Base-by-base conservation (phyloP, 306 rosid species). In the Clitoria ternatea region DNA sequence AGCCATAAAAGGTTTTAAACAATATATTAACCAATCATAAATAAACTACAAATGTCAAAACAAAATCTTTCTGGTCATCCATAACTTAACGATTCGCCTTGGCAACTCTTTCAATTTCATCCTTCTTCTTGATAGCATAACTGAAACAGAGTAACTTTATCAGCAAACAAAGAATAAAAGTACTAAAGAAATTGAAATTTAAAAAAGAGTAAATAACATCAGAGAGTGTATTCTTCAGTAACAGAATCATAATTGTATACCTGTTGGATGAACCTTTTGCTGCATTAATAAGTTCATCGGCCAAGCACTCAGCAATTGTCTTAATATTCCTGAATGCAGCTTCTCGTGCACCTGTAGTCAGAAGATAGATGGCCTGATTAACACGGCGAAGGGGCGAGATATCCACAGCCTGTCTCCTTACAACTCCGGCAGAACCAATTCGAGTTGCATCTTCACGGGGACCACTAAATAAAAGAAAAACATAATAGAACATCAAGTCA, bases 251-350 rank as follows among this genome's bases (percentile, higher is more conserved):
- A 26, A 24, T 1, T 2, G 1, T 23, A 54, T 71, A 83, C 90
- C 90, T 87, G 78, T 87, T 87, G 4, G 91, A 87, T 68, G 91
- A 87, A 24, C 91, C 91, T 62, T 87, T 87, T 2, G 91, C 91
- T 1, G 91, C 91, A 29, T 87, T 87, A 61, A 87, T 81, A 37
- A 87, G 91, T 61, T 87, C 91, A 56, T 87, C 91, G 1, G 91
- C 91, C 73, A 87, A 65, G 70, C 91, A 84, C 71, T 87, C 89
- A 14, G 91, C 89, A 57, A 87, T 84, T 6, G 91, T 81, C 79
- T 87, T 87, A 6, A 84, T 81, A 53, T 87, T 87, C 49, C 91
- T 82, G 29, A 87, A 87, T 2, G 91, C 87, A 74, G 91, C 80
- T 69, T 87, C 91, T 0, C 91, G 91, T 6, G 91, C 91, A 11